Base-by-base conservation (phyloP, 495 filamentous ascomycete genomes). In the Cenococcum geophilum region DNA sequence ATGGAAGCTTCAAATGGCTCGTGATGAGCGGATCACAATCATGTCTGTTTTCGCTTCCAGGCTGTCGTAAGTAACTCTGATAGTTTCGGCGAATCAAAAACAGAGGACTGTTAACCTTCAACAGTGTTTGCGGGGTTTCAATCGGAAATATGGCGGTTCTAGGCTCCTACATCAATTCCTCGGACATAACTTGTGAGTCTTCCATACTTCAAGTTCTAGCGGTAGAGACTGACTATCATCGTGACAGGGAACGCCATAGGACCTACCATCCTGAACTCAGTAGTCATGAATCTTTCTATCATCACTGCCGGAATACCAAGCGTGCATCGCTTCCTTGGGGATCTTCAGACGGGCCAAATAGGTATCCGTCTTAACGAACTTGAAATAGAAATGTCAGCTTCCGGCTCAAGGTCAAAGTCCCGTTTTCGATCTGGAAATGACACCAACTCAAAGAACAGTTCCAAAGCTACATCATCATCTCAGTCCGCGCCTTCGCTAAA, bases 1-100 rank as follows among this genome's bases (percentile, higher is more conserved):
- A 12, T 64, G 62, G 62, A 49, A 34, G 35, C 50, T 64, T 4
- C 55, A 64, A n/a, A 43, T 64, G 58, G 16, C 51, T 12, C 27
- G 37, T 18, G 14, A n/a, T 6, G 37, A 52, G 16, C 58, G 47
- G 2, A 18, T 55, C 4, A 53, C 25, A 10, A 23, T 60, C 47
- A 52, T 57, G n/a, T 23, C 16, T 34, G 16, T 60, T 48, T 60
- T 60, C 11, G 54, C 14, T 25, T 37, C 25, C 14, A 23, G 54
- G 25, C 14, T 52, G 6, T 5, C 8, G 49, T 52, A 32, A 25
- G 49, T 16, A 25, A 32, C 48, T 21, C 48, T 16, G 4, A 25
- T 23, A 8, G 14, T 23, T 32, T 52, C 5, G 4, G 9, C 0
- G 25, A 16, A 25, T n/a, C n/a, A n/a, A 4, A 45, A 45, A 18